Percentiles rank a stretch among this genome's conserved stretches.
Conservation (phyloP, 805 yeast genomes). For the Starmerella vaccinii region DNA sequence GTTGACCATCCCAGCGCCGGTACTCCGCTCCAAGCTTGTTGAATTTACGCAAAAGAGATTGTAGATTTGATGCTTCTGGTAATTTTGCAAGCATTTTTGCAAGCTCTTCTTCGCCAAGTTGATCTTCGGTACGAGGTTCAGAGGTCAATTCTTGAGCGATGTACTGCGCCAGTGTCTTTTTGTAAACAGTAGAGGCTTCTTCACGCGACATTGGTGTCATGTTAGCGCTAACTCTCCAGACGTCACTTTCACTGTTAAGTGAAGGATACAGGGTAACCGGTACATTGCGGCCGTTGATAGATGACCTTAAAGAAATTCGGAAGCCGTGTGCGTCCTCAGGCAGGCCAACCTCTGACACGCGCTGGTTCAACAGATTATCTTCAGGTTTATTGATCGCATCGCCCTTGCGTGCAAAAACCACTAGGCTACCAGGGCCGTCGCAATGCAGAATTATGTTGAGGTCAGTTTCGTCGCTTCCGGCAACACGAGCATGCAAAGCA, state of each 20-base stretch:
- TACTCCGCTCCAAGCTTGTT: constrained; percentile 29
- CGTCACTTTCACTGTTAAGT: constrained; percentile 22
- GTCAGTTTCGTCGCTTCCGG: constrained; percentile 9
- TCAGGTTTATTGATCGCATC: not conserved
- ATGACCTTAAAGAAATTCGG: constrained; percentile 18
- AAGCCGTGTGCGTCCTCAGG: constrained; percentile 22
- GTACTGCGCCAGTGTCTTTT: constrained; percentile 26
- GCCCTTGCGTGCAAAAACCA: constrained; percentile 21
- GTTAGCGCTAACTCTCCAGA: constrained; percentile 32
- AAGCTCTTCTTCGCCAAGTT: constrained; percentile 23
- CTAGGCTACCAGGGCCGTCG: constrained; percentile 23
- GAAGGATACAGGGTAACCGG: constrained; percentile 27
- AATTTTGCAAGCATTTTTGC: constrained; percentile 24
- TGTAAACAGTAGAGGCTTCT: constrained; percentile 19
- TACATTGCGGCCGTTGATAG: constrained; percentile 22
- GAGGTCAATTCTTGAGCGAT: constrained; percentile 26
- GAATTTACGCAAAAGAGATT: constrained; percentile 27
- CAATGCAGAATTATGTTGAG: constrained; percentile 24
- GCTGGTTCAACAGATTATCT: not conserved
- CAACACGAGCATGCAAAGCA: constrained; percentile 28
- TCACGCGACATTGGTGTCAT: constrained; percentile 18
- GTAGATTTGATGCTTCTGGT: constrained; percentile 26
- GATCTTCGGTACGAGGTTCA: constrained; percentile 23
- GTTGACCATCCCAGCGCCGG: constrained; percentile 21
- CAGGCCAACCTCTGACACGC: not conserved